These are phyloP conservation scores for Hypoxylon lenormandii DNA, from an alignment of 495 filamentous ascomycete species.

Conservation along the genomic window DNA sequence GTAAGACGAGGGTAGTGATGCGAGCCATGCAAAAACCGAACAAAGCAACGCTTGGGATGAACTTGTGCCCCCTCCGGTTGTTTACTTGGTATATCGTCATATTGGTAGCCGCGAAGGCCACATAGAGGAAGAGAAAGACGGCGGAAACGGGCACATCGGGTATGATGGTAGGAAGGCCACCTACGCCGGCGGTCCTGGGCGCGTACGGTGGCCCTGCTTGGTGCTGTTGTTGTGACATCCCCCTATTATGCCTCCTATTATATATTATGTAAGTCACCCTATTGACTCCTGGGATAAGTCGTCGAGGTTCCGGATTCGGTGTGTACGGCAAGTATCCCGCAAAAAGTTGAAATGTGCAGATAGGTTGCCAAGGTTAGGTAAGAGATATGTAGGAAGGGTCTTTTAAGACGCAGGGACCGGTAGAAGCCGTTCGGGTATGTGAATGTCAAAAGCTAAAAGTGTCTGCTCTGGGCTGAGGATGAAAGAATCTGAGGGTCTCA, in stretches of 20 bases:
- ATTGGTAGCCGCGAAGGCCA: constrained; percentile 68
- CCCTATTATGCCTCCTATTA: no score
- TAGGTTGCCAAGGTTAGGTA: no score
- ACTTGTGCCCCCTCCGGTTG: constrained; percentile 70
- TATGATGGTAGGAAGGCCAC: constrained; percentile 65
- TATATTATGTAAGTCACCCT: no score
- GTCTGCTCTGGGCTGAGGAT: not conserved
- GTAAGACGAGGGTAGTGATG: constrained; percentile 71
- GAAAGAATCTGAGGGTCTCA: not conserved
- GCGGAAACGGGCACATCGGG: constrained; percentile 75
- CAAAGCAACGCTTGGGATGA: constrained; percentile 72
- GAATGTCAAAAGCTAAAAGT: no score
- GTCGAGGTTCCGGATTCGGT: no score
- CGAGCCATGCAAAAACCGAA: constrained; percentile 88
- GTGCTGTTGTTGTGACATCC: constrained; percentile 33
- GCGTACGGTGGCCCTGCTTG: constrained; percentile 53
- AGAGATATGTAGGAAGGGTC: no score
- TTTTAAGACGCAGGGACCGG: no score
- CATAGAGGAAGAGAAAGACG: constrained; percentile 76
- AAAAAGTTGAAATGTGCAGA: no score
- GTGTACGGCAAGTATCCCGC: no score
- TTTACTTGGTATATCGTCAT: constrained; percentile 77
- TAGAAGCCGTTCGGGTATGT: no score
- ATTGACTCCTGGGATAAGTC: no score
- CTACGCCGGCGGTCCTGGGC: constrained; percentile 63